Conservation (phyloP, 2,329 filamentous ascomycete species). For the Sporothrix brasiliensis region DNA sequence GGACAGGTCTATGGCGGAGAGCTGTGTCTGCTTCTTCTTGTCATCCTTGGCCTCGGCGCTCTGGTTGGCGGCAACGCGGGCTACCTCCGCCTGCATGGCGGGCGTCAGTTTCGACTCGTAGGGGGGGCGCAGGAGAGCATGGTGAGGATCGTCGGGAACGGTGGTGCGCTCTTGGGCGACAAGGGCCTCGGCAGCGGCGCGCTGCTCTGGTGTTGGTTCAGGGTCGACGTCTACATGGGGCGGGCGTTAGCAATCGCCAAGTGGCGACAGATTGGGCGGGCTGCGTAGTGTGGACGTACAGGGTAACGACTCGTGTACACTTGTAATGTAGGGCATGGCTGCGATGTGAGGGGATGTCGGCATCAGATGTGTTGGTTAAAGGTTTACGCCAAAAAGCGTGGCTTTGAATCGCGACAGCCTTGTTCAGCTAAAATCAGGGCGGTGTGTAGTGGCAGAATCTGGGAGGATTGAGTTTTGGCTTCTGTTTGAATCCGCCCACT, state of each 20-base stretch:
- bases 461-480: no score
- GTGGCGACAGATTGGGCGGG: conserved; percentile 27
- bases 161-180: conserved; percentile 66
- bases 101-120: conserved; percentile 63
- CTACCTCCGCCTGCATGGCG: conserved; percentile 68
- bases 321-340: conserved; percentile 67
- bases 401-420: conserved; percentile 6
- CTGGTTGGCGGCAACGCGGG: conserved; percentile 58
- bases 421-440: background rate
- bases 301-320: conserved; percentile 77
- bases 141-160: conserved; percentile 48
- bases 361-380: background rate
- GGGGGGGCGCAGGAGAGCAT: conserved; percentile 61
- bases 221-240: conserved; percentile 74
- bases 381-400: background rate
- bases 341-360: conserved; percentile 8
- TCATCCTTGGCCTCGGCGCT: background rate
- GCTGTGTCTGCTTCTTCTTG: conserved; percentile 37
- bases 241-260: conserved; percentile 34
- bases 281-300: conserved; percentile 58
- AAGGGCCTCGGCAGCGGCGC: conserved; percentile 68
- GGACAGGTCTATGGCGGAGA: conserved; percentile 69
- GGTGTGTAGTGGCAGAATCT: conserved; percentile 2
- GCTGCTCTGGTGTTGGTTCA: conserved; percentile 64
- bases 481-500: no score